A percentile compares a stretch with the other conserved stretches of the same genome.
These are phyloP conservation scores for Candida boleticola DNA, from an alignment of 805 yeast genomes.

Conservation along the genomic window DNA sequence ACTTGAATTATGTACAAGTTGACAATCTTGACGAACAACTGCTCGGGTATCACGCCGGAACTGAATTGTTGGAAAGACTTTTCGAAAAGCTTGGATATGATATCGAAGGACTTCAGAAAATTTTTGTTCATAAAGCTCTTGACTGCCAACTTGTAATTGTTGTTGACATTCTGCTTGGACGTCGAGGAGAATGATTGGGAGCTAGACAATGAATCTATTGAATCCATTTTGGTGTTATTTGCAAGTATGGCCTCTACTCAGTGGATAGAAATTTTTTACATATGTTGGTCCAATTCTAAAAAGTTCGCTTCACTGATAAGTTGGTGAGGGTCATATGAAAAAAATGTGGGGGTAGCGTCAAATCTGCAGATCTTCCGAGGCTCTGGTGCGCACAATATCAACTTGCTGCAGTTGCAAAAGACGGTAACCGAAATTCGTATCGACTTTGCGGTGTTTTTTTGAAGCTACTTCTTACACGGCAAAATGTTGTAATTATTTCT, in stretches of 20 bases:
- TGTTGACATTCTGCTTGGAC: background rate
- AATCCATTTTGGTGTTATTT: conserved; percentile 4
- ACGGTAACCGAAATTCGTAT: too few species aligned
- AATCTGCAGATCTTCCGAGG: too few species aligned
- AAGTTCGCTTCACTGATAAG: too few species aligned
- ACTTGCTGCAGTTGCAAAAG: too few species aligned
- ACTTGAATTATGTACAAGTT: conserved; percentile 35
- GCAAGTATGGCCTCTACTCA: background rate
- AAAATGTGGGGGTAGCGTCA: too few species aligned
- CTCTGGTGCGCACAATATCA: too few species aligned
- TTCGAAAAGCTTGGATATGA: conserved; percentile 22
- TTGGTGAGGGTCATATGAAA: too few species aligned
- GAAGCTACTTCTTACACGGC: too few species aligned
- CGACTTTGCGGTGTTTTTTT: too few species aligned
- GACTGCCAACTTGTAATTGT: conserved; percentile 31
- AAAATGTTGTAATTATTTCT: too few species aligned
- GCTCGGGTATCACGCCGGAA: conserved; percentile 24
- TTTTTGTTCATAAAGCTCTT: conserved; percentile 40
- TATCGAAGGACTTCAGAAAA: conserved; percentile 29
- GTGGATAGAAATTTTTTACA: background rate
- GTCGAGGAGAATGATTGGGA: background rate
- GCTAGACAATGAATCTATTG: background rate
- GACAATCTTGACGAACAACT: conserved; percentile 31
- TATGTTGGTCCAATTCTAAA: too few species aligned
- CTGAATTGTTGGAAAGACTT: conserved; percentile 18